Conservation (phyloP, 768 basidiomycete species). For the Agaricus sinodeliciosus region DNA sequence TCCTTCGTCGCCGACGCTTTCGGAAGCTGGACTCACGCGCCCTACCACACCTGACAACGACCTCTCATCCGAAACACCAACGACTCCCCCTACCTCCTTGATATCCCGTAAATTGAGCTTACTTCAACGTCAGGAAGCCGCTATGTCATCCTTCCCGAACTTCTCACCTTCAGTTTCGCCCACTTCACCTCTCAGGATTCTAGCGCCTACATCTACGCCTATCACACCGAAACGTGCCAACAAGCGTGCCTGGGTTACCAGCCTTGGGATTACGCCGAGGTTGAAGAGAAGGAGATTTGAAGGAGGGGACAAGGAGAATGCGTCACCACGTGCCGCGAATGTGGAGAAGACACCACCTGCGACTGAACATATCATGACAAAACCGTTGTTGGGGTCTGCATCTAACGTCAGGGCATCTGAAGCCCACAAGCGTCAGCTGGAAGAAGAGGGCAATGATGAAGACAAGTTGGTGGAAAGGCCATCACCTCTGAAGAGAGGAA, state of each 20-base stretch:
- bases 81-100: background rate
- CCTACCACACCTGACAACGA: background rate
- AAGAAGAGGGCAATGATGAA: conserved; percentile 27
- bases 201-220: background rate
- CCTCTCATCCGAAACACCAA: background rate
- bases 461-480: conserved; percentile 16
- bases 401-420: conserved; percentile 1
- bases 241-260: conserved; percentile 1
- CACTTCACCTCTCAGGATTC: conserved; percentile 5
- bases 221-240: conserved; percentile 12
- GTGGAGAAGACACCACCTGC: conserved; percentile 27
- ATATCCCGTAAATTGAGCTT: background rate
- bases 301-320: conserved; percentile 58
- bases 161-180: conserved; percentile 1
- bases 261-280: conserved; percentile 18
- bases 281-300: conserved; percentile 24
- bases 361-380: conserved; percentile 37
- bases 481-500: conserved; percentile 17
- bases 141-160: background rate
- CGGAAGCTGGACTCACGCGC: background rate
- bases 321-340: conserved; percentile 26
- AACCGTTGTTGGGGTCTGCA: conserved; percentile 22
- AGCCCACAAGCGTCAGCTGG: conserved; percentile 30
- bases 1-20: conserved; percentile 8
- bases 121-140: background rate